Percentiles rank a stretch among this genome's conserved stretches.
Evolutionary conservation across 78 protist genomes (phyloP).

Genomic region (Polysphondylium violaceum): DNA sequence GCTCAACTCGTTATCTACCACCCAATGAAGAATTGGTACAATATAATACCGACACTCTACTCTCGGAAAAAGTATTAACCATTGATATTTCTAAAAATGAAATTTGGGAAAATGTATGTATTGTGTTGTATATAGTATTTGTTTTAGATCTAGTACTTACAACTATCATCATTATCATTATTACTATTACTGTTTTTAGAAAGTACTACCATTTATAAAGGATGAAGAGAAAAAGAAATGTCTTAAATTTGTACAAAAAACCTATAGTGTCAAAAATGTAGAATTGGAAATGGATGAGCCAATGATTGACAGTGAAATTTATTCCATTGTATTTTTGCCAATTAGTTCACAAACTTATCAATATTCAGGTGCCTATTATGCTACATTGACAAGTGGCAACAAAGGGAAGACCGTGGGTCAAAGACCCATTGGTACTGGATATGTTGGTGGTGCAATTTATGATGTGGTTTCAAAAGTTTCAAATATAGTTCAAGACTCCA

Average conservation of each 20-base stretch:
- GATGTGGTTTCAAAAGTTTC: slow-evolving; percentile 38
- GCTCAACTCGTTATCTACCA: slow-evolving; percentile 49
- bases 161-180: background rate
- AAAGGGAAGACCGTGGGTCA: slow-evolving; percentile 61
- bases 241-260: slow-evolving; percentile 18
- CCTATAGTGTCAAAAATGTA: slow-evolving; percentile 7
- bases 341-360: slow-evolving; percentile 45
- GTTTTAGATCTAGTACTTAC: background rate
- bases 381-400: slow-evolving; percentile 64
- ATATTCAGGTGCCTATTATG: slow-evolving; percentile 31
- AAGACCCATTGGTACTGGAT: slow-evolving; percentile 63
- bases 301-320: slow-evolving; percentile 17
- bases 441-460: slow-evolving; percentile 39
- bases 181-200: slow-evolving; percentile 18
- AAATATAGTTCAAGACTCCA: slow-evolving; percentile 34
- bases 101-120: slow-evolving; percentile 38
- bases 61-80: slow-evolving; percentile 31
- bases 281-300: slow-evolving; percentile 31
- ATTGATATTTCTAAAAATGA: slow-evolving; percentile 68
- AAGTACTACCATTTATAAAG: slow-evolving; percentile 11
- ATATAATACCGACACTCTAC: background rate
- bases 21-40: slow-evolving; percentile 12
- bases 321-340: slow-evolving; percentile 51
- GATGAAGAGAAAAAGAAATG: slow-evolving; percentile 38
- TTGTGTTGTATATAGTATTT: background rate